Evolutionary conservation across 129 eudicot genomes (phyloP).

Genomic region (Dittrichia graveolens): DNA sequence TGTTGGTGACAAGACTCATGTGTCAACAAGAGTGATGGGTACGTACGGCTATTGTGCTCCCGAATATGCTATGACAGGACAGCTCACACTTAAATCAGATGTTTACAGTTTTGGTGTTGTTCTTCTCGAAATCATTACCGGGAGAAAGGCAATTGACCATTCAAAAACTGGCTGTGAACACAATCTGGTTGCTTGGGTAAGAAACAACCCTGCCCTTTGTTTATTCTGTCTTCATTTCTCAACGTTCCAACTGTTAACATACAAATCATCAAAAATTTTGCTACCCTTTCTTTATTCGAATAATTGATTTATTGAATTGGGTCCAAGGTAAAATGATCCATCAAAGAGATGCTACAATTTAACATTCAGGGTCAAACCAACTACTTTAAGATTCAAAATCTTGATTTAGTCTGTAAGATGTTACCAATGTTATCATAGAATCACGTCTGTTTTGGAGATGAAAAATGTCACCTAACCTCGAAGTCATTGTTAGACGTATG

Average conservation of each 20-base stretch:
- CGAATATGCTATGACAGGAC: conserved; percentile 59
- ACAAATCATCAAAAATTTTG: background rate
- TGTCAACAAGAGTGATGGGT: conserved; percentile 58
- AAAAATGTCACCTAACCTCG: background rate
- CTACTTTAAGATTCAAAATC: conserved; percentile 10
- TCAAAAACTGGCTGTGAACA: conserved; percentile 46
- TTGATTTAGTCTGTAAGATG: background rate
- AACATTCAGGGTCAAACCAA: background rate
- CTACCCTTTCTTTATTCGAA: background rate
- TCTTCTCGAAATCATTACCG: conserved; percentile 52
- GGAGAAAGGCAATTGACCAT: conserved; percentile 51
- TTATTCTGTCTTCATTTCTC: conserved; percentile 16
- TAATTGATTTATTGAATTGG: conserved; percentile 1
- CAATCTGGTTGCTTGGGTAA: conserved; percentile 59
- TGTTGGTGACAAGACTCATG: conserved; percentile 49
- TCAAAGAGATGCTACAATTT: background rate
- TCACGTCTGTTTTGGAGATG: background rate
- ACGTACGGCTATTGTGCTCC: conserved; percentile 78
- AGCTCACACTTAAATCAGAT: conserved; percentile 52
- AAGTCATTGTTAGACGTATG: background rate
- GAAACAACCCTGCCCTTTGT: conserved; percentile 17
- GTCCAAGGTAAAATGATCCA: background rate
- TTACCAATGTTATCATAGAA: background rate
- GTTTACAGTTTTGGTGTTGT: conserved; percentile 55
- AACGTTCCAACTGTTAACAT: background rate